Base-by-base conservation (phyloP, 345 rosid species). In the Psidium guajava region DNA sequence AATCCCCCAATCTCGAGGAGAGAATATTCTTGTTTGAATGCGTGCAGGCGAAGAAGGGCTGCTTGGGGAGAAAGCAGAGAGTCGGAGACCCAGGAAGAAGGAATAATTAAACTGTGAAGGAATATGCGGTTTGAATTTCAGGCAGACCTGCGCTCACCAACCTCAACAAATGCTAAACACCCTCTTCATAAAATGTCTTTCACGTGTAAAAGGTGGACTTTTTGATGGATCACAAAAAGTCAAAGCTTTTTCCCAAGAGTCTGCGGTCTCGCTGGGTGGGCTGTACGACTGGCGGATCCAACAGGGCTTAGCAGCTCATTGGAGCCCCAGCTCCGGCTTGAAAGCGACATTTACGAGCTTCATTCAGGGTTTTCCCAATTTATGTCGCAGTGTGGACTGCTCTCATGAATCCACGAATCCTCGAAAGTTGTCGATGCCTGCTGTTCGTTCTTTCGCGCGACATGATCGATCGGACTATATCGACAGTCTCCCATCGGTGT, bases 401-500 rank as follows among this genome's bases (percentile, higher is more conserved):
- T 25, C 61, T 58, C 12, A n/a, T n/a, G 14, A 8, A 22, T 69
- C 77, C 47, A 18, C 5, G 7, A 1, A 69, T 69, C 5, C 13
- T 36, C 11, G 0, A 36, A 18, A 18, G 47, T 69, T 69, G 36
- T 1, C 25, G 25, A 21, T 28, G 77, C 13, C 47, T 13, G 13
- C 4, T 1, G 47, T 36, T 36, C 25, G 14, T 9, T 36, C 77
- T 32, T 21, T 18, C 24, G 24, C 24, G 2, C 47, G 6, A 11
- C 28, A n/a, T 13, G 5, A 24, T 69, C 47, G 2, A 9, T 32
- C 13, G 8, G 13, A 40, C 22, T 18, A 8, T 36, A 18, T 32
- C 0, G 3, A 18, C 25, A 0, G 1, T 9, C 47, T 1, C 22
- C 11, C 44, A 0, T 69, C 0, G 18, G 1, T 15, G 40, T 1